A percentile compares a stretch with the other conserved stretches of the same genome.
These are phyloP conservation scores for Gaultheria prostrata DNA, from an alignment of 148 eudicot species.

Conservation along the genomic window DNA sequence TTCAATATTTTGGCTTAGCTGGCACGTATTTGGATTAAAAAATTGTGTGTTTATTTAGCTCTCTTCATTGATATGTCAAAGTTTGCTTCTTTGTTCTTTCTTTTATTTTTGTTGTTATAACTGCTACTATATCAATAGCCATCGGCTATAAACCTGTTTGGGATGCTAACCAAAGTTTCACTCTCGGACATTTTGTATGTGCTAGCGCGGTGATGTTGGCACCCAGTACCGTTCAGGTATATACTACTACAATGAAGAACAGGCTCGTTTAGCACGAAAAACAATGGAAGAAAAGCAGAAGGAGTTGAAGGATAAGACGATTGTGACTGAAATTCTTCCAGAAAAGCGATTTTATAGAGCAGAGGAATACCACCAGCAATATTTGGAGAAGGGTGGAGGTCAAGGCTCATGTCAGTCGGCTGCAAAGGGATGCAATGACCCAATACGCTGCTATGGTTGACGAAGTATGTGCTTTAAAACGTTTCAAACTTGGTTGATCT, in stretches of 20 bases:
- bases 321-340: slow-evolving; percentile 89
- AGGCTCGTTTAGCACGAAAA: slow-evolving; percentile 66
- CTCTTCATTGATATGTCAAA: not conserved
- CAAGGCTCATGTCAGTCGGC: slow-evolving; percentile 64
- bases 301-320: slow-evolving; percentile 40
- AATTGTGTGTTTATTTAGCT: not conserved
- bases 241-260: slow-evolving; percentile 76
- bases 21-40: not conserved
- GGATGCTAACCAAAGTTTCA: not conserved
- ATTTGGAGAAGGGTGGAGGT: slow-evolving; percentile 85
- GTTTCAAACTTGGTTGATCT: slow-evolving; percentile 2
- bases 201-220: slow-evolving; percentile 77
- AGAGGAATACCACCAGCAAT: slow-evolving; percentile 96
- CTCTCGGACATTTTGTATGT: slow-evolving; percentile 20
- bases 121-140: not conserved
- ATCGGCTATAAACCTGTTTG: not conserved
- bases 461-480: not conserved
- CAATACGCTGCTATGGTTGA: slow-evolving; percentile 87
- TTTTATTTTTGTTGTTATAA: not conserved
- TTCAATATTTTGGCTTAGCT: not conserved
- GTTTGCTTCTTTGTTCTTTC: not conserved
- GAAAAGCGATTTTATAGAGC: slow-evolving; percentile 86
- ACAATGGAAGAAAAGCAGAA: slow-evolving; percentile 72
- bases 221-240: slow-evolving; percentile 92
- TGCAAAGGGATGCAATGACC: slow-evolving; percentile 86